These are phyloP conservation scores for Chaetomiaceae sp. DNA, from an alignment of 2,329 filamentous ascomycete genomes.

Conservation along the genomic window DNA sequence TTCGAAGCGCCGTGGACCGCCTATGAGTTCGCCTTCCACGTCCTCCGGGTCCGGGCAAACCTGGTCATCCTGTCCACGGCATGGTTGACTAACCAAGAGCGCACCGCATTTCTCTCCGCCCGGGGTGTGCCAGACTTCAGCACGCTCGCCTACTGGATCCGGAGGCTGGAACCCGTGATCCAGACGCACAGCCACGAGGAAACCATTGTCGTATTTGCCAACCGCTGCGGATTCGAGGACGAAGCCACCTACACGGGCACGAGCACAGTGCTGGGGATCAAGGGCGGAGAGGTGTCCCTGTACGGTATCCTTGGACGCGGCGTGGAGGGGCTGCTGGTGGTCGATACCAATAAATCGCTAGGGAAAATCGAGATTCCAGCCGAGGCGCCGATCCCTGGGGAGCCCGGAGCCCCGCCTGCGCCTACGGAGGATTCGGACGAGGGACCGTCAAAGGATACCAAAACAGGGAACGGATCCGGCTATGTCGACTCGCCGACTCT, in stretches of 20 bases:
- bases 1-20: conserved; percentile 44
- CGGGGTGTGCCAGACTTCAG: conserved; percentile 54
- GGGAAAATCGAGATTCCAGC: conserved; percentile 33
- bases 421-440: background rate
- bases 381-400: background rate
- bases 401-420: background rate
- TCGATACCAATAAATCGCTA: conserved; percentile 45
- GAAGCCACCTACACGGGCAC: conserved; percentile 60
- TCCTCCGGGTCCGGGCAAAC: conserved; percentile 51
- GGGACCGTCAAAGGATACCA: background rate
- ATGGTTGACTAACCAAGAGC: conserved; percentile 55
- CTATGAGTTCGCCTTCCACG: conserved; percentile 50
- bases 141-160: conserved; percentile 62
- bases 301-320: conserved; percentile 59
- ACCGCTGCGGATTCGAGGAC: conserved; percentile 57
- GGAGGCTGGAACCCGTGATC: conserved; percentile 54
- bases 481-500: conserved; percentile 8
- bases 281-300: conserved; percentile 53
- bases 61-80: conserved; percentile 64
- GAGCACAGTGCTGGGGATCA: conserved; percentile 56
- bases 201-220: conserved; percentile 57
- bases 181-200: conserved; percentile 43
- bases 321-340: conserved; percentile 55
- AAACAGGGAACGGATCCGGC: background rate
- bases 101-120: conserved; percentile 36